A percentile compares a stretch with the other conserved stretches of the same genome.
phyloP scores from a whole-genome alignment of 306 rosid species.

The Datisca glomerata region DNA sequence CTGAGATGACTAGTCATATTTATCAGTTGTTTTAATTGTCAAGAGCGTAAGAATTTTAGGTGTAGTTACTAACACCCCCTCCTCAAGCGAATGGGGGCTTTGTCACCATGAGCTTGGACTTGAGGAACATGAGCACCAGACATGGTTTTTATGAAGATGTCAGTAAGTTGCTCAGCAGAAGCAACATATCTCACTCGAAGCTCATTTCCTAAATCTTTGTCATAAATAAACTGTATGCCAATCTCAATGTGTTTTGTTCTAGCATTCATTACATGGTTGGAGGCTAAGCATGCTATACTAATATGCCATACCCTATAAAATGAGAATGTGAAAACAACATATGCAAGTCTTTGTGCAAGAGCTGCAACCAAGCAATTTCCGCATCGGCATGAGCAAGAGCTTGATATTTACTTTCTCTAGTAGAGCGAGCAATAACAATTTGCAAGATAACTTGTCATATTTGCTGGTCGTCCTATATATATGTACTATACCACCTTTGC shows the following conservation, averaged over 20 bases:
- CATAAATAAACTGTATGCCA: background rate
- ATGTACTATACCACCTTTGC: no score
- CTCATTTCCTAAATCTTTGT: background rate
- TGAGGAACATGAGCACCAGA: background rate
- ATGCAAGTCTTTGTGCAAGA: background rate
- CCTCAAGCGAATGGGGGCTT: background rate
- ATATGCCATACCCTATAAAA: background rate
- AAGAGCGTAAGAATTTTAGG: no score
- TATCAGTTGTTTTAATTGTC: no score
- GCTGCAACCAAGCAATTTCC: background rate
- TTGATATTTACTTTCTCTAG: no score
- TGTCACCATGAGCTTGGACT: background rate
- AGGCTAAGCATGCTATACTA: background rate
- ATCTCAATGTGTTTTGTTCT: background rate
- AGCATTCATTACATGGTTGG: background rate
- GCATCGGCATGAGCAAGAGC: background rate
- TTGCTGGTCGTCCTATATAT: no score
- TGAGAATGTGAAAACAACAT: background rate
- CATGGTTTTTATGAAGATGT: background rate
- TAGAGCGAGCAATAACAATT: no score
- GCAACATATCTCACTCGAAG: background rate
- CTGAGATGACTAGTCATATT: no score
- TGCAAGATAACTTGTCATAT: no score
- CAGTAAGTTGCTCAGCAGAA: background rate
- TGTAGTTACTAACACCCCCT: no score